Evolutionary conservation across 805 yeast species (phyloP).

Genomic region (Wickerhamiella nectarea): DNA sequence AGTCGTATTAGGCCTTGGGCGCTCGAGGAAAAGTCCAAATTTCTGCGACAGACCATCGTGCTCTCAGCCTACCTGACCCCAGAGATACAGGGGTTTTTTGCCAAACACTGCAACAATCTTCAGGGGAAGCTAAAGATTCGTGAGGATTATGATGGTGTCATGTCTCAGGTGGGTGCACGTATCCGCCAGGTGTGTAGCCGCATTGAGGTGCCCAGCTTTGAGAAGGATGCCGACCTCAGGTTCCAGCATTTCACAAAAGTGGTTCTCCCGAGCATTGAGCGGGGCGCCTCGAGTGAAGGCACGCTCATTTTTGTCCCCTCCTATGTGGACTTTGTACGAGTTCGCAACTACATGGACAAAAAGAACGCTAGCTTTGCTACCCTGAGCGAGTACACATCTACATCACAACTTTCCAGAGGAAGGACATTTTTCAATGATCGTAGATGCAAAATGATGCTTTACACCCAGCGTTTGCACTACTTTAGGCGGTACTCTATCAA

Average conservation of each 20-base stretch:
- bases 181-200: constrained; percentile 48
- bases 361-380: constrained; percentile 55
- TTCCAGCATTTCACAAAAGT: constrained; percentile 68
- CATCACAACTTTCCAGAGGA: constrained; percentile 54
- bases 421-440: constrained; percentile 56
- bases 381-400: constrained; percentile 71
- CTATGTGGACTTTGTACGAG: constrained; percentile 71
- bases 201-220: constrained; percentile 41
- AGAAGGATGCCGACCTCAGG: constrained; percentile 66
- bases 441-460: constrained; percentile 56
- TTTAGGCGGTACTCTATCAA: constrained; percentile 71
- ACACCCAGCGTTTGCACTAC: constrained; percentile 89
- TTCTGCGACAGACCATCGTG: constrained; percentile 63
- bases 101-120: constrained; percentile 26
- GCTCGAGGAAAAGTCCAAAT: constrained; percentile 64
- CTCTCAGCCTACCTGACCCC: constrained; percentile 73
- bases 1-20: constrained; percentile 86
- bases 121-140: constrained; percentile 27
- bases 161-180: constrained; percentile 51
- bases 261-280: constrained; percentile 53
- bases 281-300: constrained; percentile 55
- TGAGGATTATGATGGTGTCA: constrained; percentile 39
- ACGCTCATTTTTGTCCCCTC: constrained; percentile 69
- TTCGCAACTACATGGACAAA: constrained; percentile 51
- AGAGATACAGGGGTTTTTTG: constrained; percentile 50